Evolutionary conservation across 345 rosid genomes (phyloP).

Genomic region (Boechera retrofracta): DNA sequence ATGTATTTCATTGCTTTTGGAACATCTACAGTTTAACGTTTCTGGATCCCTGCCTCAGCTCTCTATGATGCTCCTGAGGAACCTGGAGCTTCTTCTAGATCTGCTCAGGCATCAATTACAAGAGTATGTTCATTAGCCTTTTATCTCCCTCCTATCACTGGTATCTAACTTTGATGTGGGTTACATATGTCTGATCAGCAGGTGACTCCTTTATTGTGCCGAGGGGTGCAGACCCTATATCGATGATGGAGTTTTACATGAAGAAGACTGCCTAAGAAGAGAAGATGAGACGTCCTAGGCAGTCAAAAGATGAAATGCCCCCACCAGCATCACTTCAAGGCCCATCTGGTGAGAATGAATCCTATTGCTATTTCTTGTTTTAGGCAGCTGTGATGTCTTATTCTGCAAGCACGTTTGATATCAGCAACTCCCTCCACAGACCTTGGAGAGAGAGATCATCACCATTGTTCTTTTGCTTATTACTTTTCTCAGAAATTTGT

Average conservation of each 20-base stretch:
- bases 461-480: constrained; percentile 26
- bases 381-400: constrained; percentile 31
- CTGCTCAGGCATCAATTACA: constrained; percentile 49
- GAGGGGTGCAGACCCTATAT: constrained; percentile 76
- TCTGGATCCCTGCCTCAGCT: constrained; percentile 74
- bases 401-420: constrained; percentile 16
- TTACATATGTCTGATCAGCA: constrained; percentile 26
- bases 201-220: constrained; percentile 51
- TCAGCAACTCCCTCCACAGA: constrained; percentile 46
- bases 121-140: constrained; percentile 40
- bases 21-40: constrained; percentile 14
- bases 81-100: constrained; percentile 45
- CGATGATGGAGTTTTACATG: constrained; percentile 99
- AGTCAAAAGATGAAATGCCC: constrained; percentile 99
- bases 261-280: constrained; percentile 98
- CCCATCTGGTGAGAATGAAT: constrained; percentile 42
- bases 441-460: constrained; percentile 80
- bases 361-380: constrained; percentile 26
- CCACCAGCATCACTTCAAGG: constrained; percentile 97
- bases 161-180: constrained; percentile 30
- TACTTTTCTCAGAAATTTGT: too few species aligned
- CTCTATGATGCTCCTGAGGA: constrained; percentile 71
- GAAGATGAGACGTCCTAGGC: constrained; percentile 85
- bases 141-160: constrained; percentile 7
- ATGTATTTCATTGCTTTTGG: constrained; percentile 41